phyloP scores from a whole-genome alignment of 805 yeast genomes.

The Jamesozyma gamospora region DNA sequence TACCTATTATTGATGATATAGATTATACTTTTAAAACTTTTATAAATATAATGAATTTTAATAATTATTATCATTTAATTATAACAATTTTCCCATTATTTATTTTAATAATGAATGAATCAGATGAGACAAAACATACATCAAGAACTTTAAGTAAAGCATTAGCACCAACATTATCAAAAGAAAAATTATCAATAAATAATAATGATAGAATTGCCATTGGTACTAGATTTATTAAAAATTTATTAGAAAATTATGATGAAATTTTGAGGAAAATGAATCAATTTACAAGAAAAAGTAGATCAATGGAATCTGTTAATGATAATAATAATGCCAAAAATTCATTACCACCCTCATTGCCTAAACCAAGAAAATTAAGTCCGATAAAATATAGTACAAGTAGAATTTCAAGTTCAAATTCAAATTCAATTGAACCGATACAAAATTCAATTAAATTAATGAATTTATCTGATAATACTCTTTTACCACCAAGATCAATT shows the following conservation, averaged over 20 bases:
- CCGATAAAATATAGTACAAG: neutral
- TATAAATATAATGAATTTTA: conserved; percentile 26
- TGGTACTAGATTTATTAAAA: conserved; percentile 44
- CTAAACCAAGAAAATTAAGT: conserved; percentile 16
- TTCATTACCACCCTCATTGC: conserved; percentile 21
- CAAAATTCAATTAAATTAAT: conserved; percentile 9
- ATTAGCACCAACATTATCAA: conserved; percentile 47
- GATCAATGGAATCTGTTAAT: conserved; percentile 2
- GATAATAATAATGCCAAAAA: neutral
- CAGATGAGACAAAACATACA: conserved; percentile 35
- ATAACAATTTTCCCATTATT: conserved; percentile 39
- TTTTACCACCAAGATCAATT: conserved; percentile 6
- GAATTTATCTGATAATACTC: conserved; percentile 1
- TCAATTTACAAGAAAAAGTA: conserved; percentile 3
- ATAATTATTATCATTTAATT: conserved; percentile 28
- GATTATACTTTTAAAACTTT: conserved; percentile 35
- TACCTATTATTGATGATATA: conserved; percentile 45
- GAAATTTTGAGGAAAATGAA: conserved; percentile 18
- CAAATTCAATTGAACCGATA: neutral
- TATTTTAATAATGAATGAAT: conserved; percentile 32
- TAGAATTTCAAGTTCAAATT: conserved; percentile 1
- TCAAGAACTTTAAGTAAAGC: conserved; percentile 32
- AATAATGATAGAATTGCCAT: conserved; percentile 41
- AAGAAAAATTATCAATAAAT: conserved; percentile 35
- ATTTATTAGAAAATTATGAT: conserved; percentile 43